Evolutionary conservation across 805 yeast genomes (phyloP).

Genomic region (Lipomyces yamanashiensis): DNA sequence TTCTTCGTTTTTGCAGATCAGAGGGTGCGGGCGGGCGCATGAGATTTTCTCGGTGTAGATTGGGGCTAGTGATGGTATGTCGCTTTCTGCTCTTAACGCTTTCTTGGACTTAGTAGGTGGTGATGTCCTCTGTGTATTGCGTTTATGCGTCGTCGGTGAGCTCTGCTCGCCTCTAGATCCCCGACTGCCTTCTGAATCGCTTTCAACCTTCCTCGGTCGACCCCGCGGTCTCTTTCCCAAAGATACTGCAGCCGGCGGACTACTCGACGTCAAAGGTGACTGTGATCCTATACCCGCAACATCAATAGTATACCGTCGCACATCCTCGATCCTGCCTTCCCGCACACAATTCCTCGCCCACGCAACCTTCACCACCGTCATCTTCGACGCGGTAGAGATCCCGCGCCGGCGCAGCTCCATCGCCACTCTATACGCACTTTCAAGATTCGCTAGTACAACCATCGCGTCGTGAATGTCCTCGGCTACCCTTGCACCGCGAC

Average conservation of each 20-base stretch:
- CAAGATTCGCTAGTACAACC: constrained; percentile 16
- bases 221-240: constrained; percentile 8
- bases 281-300: neutral
- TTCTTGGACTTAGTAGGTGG: neutral
- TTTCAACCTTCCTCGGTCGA: neutral
- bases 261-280: neutral
- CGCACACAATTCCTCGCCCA: constrained; percentile 17
- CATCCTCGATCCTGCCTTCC: constrained; percentile 4
- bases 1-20: constrained; percentile 24
- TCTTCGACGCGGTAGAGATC: neutral
- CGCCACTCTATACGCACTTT: constrained; percentile 10
- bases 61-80: constrained; percentile 12
- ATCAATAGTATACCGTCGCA: neutral
- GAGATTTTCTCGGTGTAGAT: constrained; percentile 19
- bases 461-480: constrained; percentile 4
- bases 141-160: neutral
- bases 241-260: neutral
- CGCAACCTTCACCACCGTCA: constrained; percentile 10
- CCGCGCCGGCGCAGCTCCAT: constrained; percentile 31
- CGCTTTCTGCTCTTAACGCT: neutral
- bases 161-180: no score
- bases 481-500: constrained; percentile 10
- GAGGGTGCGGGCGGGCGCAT: constrained; percentile 33
- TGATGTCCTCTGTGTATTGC: neutral
- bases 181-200: neutral